phyloP scores from a whole-genome alignment of 2,329 filamentous ascomycete species.

The Neurospora sp. region DNA sequence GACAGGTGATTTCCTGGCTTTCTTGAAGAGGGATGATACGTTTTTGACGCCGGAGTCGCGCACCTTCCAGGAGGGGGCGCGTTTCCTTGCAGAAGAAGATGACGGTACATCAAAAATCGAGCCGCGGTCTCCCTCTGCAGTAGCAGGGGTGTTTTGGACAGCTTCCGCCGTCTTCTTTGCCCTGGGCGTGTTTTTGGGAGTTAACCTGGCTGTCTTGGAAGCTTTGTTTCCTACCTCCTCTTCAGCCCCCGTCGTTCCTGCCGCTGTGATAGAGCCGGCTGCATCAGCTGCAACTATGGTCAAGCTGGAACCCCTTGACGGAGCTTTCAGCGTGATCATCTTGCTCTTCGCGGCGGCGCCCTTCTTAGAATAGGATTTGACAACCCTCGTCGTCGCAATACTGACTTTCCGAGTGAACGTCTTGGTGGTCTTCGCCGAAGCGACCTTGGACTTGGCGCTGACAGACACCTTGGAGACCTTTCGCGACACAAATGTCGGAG shows the following conservation, averaged over 20 bases:
- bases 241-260: background rate
- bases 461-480: slow-evolving; percentile 29
- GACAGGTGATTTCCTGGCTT: background rate
- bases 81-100: slow-evolving; percentile 9
- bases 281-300: slow-evolving; percentile 11
- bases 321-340: background rate
- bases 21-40: background rate
- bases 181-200: background rate
- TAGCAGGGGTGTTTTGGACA: background rate
- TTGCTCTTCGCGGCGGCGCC: slow-evolving; percentile 1
- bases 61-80: slow-evolving; percentile 16
- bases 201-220: background rate
- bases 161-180: slow-evolving; percentile 6
- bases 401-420: slow-evolving; percentile 13
- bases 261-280: slow-evolving; percentile 6
- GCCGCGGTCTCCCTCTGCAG: background rate
- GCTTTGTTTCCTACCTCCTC: background rate
- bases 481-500: slow-evolving; percentile 28
- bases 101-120: background rate
- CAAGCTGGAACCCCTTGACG: slow-evolving; percentile 11
- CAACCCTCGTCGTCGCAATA: slow-evolving; percentile 12
- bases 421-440: slow-evolving; percentile 16
- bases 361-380: slow-evolving; percentile 6
- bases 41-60: slow-evolving; percentile 8
- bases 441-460: slow-evolving; percentile 23